Conservation (phyloP, 2,329 filamentous ascomycete genomes). For the Aspergillus oerlinghausenensis region DNA sequence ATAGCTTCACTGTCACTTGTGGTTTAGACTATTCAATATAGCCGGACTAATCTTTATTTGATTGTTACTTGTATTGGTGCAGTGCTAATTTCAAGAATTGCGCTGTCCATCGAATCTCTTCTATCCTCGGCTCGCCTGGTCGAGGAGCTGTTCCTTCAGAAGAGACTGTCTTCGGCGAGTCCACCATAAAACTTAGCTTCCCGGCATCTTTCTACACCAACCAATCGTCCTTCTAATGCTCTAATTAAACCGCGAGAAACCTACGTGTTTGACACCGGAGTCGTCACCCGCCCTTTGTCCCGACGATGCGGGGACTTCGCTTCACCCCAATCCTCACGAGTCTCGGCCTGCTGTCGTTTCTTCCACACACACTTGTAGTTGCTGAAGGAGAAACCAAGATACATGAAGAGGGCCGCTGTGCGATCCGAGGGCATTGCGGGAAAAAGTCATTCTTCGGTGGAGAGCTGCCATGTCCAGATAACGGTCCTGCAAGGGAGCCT, state of each 20-base stretch:
- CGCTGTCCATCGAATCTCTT: neutral
- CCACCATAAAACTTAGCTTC: neutral
- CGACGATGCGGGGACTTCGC: conserved; percentile 29
- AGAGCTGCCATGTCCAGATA: conserved; percentile 88
- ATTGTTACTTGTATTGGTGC: neutral
- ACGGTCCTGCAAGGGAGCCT: conserved; percentile 72
- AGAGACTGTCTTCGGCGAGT: neutral
- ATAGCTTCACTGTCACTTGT: neutral
- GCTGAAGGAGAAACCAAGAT: conserved; percentile 44
- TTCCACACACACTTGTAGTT: conserved; percentile 20
- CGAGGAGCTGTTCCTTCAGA: neutral
- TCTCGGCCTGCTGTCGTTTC: conserved; percentile 22
- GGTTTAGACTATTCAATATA: neutral
- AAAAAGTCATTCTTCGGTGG: conserved; percentile 86
- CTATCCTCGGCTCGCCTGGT: neutral
- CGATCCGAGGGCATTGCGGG: conserved; percentile 86
- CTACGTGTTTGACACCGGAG: neutral
- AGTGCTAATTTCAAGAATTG: neutral
- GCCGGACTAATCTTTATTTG: neutral
- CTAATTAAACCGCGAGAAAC: neutral
- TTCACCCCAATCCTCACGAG: conserved; percentile 22
- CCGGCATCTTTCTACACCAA: neutral
- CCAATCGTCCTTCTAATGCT: neutral
- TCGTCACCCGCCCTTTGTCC: conserved; percentile 1
- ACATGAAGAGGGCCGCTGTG: conserved; percentile 84